A percentile compares a stretch with the other conserved stretches of the same genome.
Evolutionary conservation across 306 rosid genomes (phyloP).

Genomic region (Cucurbita maxima): DNA sequence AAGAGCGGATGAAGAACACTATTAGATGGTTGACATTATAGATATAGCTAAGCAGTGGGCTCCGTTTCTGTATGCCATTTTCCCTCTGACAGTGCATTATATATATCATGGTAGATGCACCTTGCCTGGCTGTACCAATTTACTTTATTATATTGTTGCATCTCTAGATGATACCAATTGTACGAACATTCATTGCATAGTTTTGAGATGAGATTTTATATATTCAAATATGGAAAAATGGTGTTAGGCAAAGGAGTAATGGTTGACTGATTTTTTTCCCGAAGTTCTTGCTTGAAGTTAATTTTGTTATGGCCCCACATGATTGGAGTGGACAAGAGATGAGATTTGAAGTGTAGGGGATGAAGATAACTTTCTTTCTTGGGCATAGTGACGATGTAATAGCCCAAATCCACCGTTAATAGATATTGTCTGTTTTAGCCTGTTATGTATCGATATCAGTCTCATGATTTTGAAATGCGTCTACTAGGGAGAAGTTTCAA

Average conservation of each 20-base stretch:
- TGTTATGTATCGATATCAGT: no score
- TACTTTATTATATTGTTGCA: slow-evolving; percentile 2
- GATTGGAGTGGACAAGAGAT: slow-evolving; percentile 5
- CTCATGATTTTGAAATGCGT: no score
- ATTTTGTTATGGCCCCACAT: background rate
- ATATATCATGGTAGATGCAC: slow-evolving; percentile 18
- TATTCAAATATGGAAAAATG: background rate
- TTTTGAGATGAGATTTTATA: slow-evolving; percentile 1
- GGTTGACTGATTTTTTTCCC: background rate
- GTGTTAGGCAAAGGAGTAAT: background rate
- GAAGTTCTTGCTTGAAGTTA: slow-evolving; percentile 1
- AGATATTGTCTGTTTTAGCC: no score
- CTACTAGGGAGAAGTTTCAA: no score
- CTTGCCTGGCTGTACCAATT: slow-evolving; percentile 23
- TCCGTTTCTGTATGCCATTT: background rate
- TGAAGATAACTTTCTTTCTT: slow-evolving; percentile 6
- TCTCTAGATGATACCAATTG: slow-evolving; percentile 36
- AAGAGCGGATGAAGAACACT: slow-evolving; percentile 29
- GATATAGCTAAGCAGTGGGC: slow-evolving; percentile 23
- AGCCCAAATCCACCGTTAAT: no score
- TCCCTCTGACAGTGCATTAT: slow-evolving; percentile 3
- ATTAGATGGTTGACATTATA: slow-evolving; percentile 47
- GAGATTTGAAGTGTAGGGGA: slow-evolving; percentile 1
- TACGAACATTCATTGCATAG: slow-evolving; percentile 47
- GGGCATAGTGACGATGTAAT: background rate